Percentiles rank a stretch among this genome's conserved stretches.
phyloP scores from a whole-genome alignment of 192 early-diverging fungal species.

The Gryganskiella cystojenkinii region DNA sequence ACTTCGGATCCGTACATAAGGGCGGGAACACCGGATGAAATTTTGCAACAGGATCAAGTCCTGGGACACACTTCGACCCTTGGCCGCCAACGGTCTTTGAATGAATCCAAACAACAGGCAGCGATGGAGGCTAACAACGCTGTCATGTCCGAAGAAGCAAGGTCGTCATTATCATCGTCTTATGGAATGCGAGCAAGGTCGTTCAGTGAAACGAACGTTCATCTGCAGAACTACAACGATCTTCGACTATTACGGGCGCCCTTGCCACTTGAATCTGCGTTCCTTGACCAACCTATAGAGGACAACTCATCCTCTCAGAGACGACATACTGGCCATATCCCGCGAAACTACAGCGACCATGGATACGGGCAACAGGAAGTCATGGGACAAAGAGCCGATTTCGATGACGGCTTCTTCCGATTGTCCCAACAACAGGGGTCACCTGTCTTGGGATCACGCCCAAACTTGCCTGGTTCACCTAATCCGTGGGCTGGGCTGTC shows the following conservation, averaged over 20 bases:
- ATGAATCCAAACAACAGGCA: constrained; percentile 7
- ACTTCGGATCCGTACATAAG: background rate
- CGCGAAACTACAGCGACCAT: constrained; percentile 27
- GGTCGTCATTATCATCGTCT: no score
- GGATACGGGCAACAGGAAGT: background rate
- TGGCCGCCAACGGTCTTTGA: constrained; percentile 36
- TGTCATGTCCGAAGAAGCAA: background rate
- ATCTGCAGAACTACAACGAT: background rate
- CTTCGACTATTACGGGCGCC: background rate
- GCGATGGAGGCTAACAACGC: background rate
- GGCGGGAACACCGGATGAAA: no score
- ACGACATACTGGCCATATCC: constrained; percentile 3
- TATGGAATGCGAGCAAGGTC: constrained; percentile 26
- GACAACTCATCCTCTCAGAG: background rate
- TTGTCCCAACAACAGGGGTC: background rate
- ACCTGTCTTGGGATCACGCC: background rate
- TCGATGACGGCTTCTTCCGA: background rate
- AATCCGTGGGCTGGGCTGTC: constrained; percentile 24
- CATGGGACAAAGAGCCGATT: constrained; percentile 1
- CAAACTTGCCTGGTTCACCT: constrained; percentile 1
- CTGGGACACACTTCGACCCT: constrained; percentile 2
- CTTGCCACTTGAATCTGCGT: no score
- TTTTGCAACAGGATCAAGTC: background rate
- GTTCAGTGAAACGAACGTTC: constrained; percentile 36
- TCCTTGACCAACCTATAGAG: background rate